Conservation (phyloP, 768 basidiomycete species). For the Termitomyces sp. region DNA sequence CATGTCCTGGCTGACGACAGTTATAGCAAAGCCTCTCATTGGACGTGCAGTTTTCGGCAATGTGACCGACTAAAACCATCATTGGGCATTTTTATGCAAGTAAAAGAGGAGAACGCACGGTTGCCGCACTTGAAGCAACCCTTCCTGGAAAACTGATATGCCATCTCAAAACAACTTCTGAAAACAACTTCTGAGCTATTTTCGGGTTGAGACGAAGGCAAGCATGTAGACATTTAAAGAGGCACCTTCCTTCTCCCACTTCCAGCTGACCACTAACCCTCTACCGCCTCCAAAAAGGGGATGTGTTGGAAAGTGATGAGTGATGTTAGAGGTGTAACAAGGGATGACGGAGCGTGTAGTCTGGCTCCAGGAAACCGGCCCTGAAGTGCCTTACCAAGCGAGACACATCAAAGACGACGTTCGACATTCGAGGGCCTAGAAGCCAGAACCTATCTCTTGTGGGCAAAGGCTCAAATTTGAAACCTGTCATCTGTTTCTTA, state of each 20-base stretch:
- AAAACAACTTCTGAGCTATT: slow-evolving; percentile 31
- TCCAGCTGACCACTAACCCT: slow-evolving; percentile 62
- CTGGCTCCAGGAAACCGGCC: slow-evolving; percentile 18
- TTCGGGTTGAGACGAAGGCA: slow-evolving; percentile 7
- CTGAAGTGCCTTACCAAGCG: slow-evolving; percentile 18
- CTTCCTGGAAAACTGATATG: slow-evolving; percentile 80
- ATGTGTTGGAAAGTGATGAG: slow-evolving; percentile 32
- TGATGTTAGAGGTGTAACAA: slow-evolving; percentile 18
- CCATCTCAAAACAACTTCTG: slow-evolving; percentile 56
- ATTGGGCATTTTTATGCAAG: neutral
- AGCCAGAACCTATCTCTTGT: too few relatives aligned
- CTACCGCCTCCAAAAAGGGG: slow-evolving; percentile 58
- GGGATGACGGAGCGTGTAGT: slow-evolving; percentile 2
- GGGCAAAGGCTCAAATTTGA: too few relatives aligned
- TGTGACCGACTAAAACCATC: slow-evolving; percentile 69
- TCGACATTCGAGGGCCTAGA: too few relatives aligned
- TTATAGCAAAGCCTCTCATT: slow-evolving; percentile 91
- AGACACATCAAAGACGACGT: neutral
- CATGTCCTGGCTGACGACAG: slow-evolving; percentile 92
- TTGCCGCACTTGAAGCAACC: slow-evolving; percentile 95
- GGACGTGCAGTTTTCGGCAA: slow-evolving; percentile 88
- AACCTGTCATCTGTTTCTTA: too few relatives aligned
- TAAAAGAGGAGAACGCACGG: slow-evolving; percentile 42
- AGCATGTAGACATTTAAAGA: slow-evolving; percentile 6
- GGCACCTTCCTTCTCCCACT: slow-evolving; percentile 70